Conservation (phyloP, 106 monocot species). For the Allium sativum region DNA sequence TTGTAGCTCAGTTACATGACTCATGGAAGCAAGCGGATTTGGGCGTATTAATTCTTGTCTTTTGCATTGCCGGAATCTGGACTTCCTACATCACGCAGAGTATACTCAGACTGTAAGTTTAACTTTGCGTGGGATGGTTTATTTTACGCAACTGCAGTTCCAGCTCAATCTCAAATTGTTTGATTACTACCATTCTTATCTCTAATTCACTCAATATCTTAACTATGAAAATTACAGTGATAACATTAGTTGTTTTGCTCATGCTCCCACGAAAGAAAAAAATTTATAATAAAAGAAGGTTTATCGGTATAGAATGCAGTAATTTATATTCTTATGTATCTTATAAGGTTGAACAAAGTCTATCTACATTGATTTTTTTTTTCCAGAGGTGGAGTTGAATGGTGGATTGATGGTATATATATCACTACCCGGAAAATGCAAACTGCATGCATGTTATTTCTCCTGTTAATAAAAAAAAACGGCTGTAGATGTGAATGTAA, state of each 20-base stretch:
- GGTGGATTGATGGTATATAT: constrained; percentile 35
- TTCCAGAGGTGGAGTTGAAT: constrained; percentile 7
- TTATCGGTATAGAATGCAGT: not conserved
- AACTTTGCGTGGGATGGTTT: too few relatives aligned
- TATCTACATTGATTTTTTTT: not conserved
- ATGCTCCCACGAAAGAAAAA: too few relatives aligned
- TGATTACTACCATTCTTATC: not conserved
- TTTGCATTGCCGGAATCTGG: too few relatives aligned
- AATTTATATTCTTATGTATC: not conserved
- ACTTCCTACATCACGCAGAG: too few relatives aligned
- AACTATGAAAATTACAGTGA: not conserved
- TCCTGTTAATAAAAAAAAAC: not conserved
- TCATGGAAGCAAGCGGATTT: too few relatives aligned
- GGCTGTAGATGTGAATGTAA: constrained; percentile 22
- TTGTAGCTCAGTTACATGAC: too few relatives aligned
- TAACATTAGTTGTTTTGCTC: not conserved
- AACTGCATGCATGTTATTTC: constrained; percentile 9
- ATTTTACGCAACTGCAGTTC: not conserved
- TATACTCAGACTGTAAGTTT: too few relatives aligned
- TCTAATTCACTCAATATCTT: not conserved
- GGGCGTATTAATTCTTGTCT: too few relatives aligned
- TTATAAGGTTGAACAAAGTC: not conserved
- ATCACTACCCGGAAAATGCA: constrained; percentile 27
- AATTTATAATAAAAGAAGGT: not conserved
- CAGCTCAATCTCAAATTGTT: not conserved